Evolutionary conservation across 352 stramenopile genomes (phyloP).

Genomic region (Aphanomyces astaci): DNA sequence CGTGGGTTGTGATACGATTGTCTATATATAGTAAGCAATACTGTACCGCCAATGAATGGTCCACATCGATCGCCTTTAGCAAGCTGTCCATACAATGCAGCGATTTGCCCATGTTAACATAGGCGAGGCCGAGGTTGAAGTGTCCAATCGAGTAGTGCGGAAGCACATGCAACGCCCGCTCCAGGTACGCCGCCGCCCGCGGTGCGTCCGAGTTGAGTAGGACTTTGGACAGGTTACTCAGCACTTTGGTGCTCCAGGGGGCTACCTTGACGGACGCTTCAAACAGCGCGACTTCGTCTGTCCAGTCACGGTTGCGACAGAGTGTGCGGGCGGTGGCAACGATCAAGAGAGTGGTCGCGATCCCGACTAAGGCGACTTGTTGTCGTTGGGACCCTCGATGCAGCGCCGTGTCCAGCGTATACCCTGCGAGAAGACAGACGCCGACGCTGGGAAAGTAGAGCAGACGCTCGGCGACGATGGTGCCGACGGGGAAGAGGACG

Average conservation of each 20-base stretch:
- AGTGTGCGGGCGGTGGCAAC: background rate
- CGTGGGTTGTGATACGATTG: too few species aligned
- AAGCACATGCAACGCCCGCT: conserved; percentile 33
- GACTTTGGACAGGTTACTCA: conserved; percentile 64
- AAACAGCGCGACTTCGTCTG: conserved; percentile 49
- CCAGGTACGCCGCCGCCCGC: conserved; percentile 34
- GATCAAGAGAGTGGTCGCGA: background rate
- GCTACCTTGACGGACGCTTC: conserved; percentile 39
- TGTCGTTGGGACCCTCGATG: conserved; percentile 17
- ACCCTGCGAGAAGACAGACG: conserved; percentile 57
- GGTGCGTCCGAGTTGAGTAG: conserved; percentile 39
- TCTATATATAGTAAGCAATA: too few species aligned
- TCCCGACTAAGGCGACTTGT: background rate
- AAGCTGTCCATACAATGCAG: conserved; percentile 48
- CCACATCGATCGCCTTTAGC: conserved; percentile 34
- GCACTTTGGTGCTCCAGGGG: conserved; percentile 68
- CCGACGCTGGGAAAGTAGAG: conserved; percentile 87
- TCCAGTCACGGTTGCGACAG: conserved; percentile 58
- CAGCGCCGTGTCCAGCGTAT: conserved; percentile 31
- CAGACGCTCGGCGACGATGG: conserved; percentile 84
- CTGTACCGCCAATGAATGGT: conserved; percentile 24
- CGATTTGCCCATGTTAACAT: conserved; percentile 21
- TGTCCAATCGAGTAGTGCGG: conserved; percentile 47
- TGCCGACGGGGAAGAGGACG: conserved; percentile 85
- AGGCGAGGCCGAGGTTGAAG: conserved; percentile 47